phyloP scores from a whole-genome alignment of 805 yeast species.

The Candida cerambycidarum region DNA sequence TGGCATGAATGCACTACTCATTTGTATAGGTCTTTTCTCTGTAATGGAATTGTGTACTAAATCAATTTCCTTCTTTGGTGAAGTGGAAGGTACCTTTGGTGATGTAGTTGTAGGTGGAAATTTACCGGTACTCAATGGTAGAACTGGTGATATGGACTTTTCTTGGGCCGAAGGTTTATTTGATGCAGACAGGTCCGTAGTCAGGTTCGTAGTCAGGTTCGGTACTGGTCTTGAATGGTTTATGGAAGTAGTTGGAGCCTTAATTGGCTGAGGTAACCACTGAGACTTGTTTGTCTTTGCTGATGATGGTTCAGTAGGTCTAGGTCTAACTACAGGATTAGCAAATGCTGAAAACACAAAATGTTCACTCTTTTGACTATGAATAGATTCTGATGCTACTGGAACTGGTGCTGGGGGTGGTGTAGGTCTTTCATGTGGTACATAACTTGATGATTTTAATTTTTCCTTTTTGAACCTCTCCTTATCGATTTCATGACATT shows the following conservation, averaged over 20 bases:
- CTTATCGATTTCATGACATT: constrained; percentile 86
- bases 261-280: too few relatives aligned
- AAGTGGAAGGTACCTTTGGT: too few relatives aligned
- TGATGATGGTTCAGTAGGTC: too few relatives aligned
- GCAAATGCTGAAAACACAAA: not conserved
- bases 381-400: not conserved
- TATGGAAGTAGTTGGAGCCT: too few relatives aligned
- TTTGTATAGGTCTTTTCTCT: constrained; percentile 3
- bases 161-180: too few relatives aligned
- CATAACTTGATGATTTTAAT: not conserved
- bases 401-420: constrained; percentile 3
- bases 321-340: not conserved
- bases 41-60: not conserved
- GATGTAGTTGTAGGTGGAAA: too few relatives aligned
- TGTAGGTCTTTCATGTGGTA: not conserved
- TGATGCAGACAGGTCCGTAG: too few relatives aligned
- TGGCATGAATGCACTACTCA: constrained; percentile 13
- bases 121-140: too few relatives aligned
- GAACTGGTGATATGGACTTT: too few relatives aligned
- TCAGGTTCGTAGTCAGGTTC: too few relatives aligned
- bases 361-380: constrained; percentile 1
- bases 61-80: not conserved
- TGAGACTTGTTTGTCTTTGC: too few relatives aligned
- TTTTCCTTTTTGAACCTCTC: constrained; percentile 48
- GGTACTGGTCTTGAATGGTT: too few relatives aligned